These are phyloP conservation scores for Boletus sp. DNA, from an alignment of 768 basidiomycete species.

Conservation along the genomic window DNA sequence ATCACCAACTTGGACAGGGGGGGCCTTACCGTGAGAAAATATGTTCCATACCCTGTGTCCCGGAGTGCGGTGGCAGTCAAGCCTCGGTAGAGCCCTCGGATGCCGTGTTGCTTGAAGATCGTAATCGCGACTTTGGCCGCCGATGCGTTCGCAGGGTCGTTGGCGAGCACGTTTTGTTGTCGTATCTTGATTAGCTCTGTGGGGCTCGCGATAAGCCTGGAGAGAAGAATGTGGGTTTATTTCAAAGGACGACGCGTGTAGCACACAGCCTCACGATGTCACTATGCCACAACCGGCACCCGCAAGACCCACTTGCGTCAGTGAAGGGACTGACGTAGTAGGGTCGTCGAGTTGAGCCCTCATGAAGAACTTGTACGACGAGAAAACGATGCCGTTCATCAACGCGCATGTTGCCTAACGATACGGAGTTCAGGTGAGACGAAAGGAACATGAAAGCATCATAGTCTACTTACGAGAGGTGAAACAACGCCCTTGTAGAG, in stretches of 20 bases:
- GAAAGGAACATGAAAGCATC: neutral
- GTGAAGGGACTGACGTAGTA: conserved; percentile 50
- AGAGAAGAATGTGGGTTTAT: neutral
- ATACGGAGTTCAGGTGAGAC: neutral
- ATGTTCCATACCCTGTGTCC: conserved; percentile 82
- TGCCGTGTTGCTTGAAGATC: conserved; percentile 55
- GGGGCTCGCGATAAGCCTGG: conserved; percentile 73
- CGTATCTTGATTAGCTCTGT: conserved; percentile 89
- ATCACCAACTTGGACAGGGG: neutral
- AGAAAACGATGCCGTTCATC: conserved; percentile 85
- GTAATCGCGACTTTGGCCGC: conserved; percentile 51
- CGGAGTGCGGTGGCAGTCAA: conserved; percentile 69
- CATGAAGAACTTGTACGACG: conserved; percentile 80
- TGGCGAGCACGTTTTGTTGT: conserved; percentile 56
- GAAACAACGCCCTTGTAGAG: conserved; percentile 78
- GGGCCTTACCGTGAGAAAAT: conserved; percentile 69
- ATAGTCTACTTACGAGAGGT: conserved; percentile 58
- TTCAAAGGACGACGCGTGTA: neutral
- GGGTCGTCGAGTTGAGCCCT: conserved; percentile 54
- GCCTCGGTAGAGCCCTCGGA: conserved; percentile 76
- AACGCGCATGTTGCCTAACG: conserved; percentile 64
- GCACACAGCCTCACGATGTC: conserved; percentile 57
- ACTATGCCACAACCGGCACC: conserved; percentile 80
- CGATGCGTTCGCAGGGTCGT: conserved; percentile 38
- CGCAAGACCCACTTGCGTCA: conserved; percentile 72